Evolutionary conservation across 441 rosid genomes (phyloP).

Genomic region (Viola pubescens): DNA sequence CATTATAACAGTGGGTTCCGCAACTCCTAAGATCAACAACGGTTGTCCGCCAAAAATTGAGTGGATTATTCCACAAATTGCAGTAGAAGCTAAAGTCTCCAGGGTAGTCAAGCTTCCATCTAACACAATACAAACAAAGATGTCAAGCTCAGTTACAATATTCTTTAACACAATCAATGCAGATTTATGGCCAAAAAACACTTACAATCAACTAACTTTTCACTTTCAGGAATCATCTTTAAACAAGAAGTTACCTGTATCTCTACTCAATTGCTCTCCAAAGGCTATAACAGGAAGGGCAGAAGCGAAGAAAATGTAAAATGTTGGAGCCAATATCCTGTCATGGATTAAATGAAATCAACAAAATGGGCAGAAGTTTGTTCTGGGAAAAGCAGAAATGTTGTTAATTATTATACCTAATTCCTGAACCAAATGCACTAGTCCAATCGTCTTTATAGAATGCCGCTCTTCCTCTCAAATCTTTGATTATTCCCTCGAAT

Average conservation of each 20-base stretch:
- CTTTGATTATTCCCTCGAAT: conserved; percentile 55
- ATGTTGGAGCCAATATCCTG: conserved; percentile 76
- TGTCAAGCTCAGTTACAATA: background rate
- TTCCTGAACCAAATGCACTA: conserved; percentile 43
- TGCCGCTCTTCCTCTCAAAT: conserved; percentile 54
- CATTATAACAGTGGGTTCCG: conserved; percentile 90
- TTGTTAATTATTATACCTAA: conserved; percentile 27
- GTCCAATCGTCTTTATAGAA: conserved; percentile 78
- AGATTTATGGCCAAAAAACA: background rate
- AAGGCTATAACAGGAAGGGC: conserved; percentile 88
- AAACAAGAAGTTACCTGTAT: conserved; percentile 43
- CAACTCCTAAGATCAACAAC: conserved; percentile 72
- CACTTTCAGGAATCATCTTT: background rate
- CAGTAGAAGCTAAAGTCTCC: conserved; percentile 77
- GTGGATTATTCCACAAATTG: conserved; percentile 78
- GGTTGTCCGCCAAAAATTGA: conserved; percentile 88
- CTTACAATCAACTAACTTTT: background rate
- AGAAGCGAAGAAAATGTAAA: conserved; percentile 82
- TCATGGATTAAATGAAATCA: background rate
- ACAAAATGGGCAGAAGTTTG: background rate
- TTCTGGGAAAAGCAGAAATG: background rate
- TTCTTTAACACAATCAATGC: background rate
- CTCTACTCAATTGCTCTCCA: conserved; percentile 79
- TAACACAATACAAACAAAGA: conserved; percentile 20
- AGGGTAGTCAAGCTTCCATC: conserved; percentile 76